phyloP scores from a whole-genome alignment of 345 rosid genomes.

The Draba incana region DNA sequence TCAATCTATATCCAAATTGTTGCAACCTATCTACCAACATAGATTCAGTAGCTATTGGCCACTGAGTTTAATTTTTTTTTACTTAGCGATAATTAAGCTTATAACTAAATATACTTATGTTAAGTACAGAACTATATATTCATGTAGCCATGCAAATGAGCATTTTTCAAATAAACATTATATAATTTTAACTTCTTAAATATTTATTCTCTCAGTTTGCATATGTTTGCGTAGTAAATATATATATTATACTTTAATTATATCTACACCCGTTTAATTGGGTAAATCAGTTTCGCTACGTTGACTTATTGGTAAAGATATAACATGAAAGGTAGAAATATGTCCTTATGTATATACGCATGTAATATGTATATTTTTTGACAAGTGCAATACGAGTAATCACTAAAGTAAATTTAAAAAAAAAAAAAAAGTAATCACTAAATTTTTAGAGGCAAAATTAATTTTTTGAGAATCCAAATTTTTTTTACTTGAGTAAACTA shows the following conservation, averaged over 20 bases:
- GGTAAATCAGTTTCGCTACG: not conserved
- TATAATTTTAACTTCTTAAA: not conserved
- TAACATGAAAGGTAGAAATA: not conserved
- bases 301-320: slow-evolving; percentile 30
- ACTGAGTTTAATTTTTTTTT: not conserved
- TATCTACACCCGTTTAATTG: not conserved
- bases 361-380: not conserved
- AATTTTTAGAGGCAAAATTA: too few species aligned
- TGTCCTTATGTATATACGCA: slow-evolving; percentile 2
- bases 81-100: not conserved
- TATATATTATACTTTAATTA: not conserved
- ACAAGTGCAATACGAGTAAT: too few species aligned
- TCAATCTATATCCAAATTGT: not conserved
- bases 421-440: too few species aligned
- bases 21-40: not conserved
- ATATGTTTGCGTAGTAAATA: not conserved
- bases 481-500: too few species aligned
- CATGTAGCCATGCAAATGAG: not conserved
- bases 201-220: not conserved
- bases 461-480: too few species aligned
- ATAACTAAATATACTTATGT: not conserved
- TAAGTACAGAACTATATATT: not conserved
- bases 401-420: too few species aligned
- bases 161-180: not conserved
- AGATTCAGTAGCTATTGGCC: not conserved